Conservation (phyloP, 257 asterid species). For the Solanum okadae region DNA sequence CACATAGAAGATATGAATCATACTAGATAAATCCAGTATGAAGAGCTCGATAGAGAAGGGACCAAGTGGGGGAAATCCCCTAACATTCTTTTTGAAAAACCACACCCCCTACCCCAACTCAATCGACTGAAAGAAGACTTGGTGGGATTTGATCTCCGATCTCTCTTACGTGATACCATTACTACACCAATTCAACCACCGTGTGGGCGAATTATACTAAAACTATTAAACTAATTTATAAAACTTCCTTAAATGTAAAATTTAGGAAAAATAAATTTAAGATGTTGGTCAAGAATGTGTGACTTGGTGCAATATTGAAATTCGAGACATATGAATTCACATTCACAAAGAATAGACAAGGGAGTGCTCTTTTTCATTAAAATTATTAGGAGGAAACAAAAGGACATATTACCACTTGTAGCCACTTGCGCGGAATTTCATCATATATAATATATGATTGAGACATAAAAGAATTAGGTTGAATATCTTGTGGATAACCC, state of each 20-base stretch:
- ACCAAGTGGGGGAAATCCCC: not conserved
- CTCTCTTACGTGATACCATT: too few species aligned
- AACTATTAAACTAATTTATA: not conserved
- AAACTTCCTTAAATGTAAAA: not conserved
- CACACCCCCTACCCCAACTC: not conserved
- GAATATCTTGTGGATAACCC: too few species aligned
- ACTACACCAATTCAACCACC: not conserved
- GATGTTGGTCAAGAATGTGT: not conserved
- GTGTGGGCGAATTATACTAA: not conserved
- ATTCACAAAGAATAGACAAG: not conserved
- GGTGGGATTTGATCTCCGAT: not conserved
- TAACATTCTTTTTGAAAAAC: not conserved
- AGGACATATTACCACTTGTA: not conserved
- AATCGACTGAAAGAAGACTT: too few species aligned
- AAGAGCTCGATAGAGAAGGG: not conserved
- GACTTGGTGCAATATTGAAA: not conserved
- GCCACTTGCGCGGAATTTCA: not conserved
- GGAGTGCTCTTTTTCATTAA: not conserved
- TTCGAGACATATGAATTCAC: not conserved
- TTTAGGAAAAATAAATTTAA: not conserved
- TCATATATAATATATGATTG: too few species aligned
- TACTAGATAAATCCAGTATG: too few species aligned
- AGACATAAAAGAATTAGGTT: too few species aligned
- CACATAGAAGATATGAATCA: not conserved
- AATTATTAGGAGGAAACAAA: not conserved